Evolutionary conservation across 495 filamentous ascomycete genomes (phyloP).

Genomic region (Penicillium mononematosum): DNA sequence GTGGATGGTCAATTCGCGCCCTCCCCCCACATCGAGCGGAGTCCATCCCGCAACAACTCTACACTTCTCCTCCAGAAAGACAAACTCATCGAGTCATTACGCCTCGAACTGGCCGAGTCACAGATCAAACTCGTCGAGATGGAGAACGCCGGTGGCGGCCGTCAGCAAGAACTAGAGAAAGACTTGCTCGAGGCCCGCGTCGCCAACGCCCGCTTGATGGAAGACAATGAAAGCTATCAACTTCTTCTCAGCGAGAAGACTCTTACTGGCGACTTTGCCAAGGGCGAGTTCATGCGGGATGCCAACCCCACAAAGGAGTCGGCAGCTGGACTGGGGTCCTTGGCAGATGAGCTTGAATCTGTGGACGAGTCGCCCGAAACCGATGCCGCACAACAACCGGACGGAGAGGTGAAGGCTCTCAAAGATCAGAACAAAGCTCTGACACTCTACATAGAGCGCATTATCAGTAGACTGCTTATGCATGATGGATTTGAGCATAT

Average conservation of each 20-base stretch:
- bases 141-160: conserved; percentile 85
- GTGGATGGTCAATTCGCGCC: conserved; percentile 80
- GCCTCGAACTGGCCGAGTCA: conserved; percentile 87
- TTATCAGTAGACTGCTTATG: conserved; percentile 89
- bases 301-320: conserved; percentile 40
- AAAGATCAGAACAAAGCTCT: conserved; percentile 97
- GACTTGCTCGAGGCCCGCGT: conserved; percentile 85
- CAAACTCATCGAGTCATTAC: conserved; percentile 87
- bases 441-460: conserved; percentile 96
- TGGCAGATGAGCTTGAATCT: conserved; percentile 86
- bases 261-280: conserved; percentile 87
- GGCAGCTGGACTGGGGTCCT: conserved; percentile 51
- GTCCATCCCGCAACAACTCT: conserved; percentile 80
- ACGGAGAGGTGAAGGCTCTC: conserved; percentile 73
- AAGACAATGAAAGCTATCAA: conserved; percentile 98
- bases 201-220: conserved; percentile 92
- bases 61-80: conserved; percentile 91
- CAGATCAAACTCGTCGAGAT: conserved; percentile 95
- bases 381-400: conserved; percentile 65
- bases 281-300: conserved; percentile 74
- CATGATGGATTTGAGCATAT: conserved; percentile 94
- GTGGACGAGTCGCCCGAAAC: conserved; percentile 55
- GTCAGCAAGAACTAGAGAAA: conserved; percentile 82
- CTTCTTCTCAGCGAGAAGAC: conserved; percentile 90
- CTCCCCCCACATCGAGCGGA: conserved; percentile 74